Evolutionary conservation across 176 grass and related monocot species (phyloP), one percentile per base, ranked within the genome.

Genomic region (Aegilops umbellulata): DNA sequence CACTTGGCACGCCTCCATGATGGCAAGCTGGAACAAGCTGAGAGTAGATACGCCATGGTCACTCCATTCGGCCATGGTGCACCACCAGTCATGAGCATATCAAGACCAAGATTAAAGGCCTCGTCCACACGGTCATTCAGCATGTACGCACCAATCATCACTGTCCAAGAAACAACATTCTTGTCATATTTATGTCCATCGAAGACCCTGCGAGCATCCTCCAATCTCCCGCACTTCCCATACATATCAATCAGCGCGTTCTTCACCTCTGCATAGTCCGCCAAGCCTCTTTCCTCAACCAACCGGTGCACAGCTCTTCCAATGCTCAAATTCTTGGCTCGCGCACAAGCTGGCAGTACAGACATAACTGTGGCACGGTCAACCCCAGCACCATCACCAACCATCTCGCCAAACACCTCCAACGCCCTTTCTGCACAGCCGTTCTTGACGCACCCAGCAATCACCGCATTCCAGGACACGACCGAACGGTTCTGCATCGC

Each of bases 221-320:
- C 70, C 76, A 95, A 69, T 41, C 77, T 87, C 80, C 83, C 86
- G 4, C 93, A 95, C 60, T 90, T 95, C 5, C 90, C 88, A 10
- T 95, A 95, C 93, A 95, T 95, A 51, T 95, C 90, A 7, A 95
- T 85, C 83, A 95, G 70, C 13, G 90, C 81, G 11, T 92, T 92
- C 58, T 82, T 83, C 47, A 95, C 93, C 4, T 58, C 60, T 13
- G 73, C 77, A 51, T 91, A 88, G n/a, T 16, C 62, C 42, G 23
- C 88, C 23, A 95, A 83, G 23, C 90, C 80, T 60, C 63, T 77
- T 81, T 71, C 86, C 25, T 85, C 88, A 26, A 79, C 81, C 86
- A 92, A 57, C 81, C 79, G 5, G 42, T 92, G 90, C 70, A 95
- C 70, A 32, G 78, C 17, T 83, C 86, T 85, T 13, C 93, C 93